phyloP scores from a whole-genome alignment of 1,284 basidiomycete species.

The Tylopilus sp. region DNA sequence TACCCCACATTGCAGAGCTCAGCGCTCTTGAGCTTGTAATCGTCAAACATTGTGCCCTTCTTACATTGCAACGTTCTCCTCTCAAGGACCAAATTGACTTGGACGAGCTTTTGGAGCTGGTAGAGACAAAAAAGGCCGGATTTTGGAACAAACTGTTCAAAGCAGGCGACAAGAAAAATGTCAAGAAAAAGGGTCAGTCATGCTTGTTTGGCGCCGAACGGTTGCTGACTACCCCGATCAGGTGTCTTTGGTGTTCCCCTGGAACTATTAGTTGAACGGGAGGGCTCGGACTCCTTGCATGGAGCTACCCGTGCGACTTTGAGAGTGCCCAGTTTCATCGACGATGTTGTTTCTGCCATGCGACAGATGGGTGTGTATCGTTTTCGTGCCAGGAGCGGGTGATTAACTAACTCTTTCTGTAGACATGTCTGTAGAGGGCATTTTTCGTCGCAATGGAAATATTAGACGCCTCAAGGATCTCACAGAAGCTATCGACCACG shows the following conservation, averaged over 20 bases:
- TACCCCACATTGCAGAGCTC: constrained; percentile 83
- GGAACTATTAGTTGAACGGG: constrained; percentile 91
- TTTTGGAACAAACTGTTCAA: constrained; percentile 99
- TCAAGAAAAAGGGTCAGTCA: constrained; percentile 78
- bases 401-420: constrained; percentile 7
- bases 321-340: constrained; percentile 94
- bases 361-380: constrained; percentile 88
- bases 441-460: constrained; percentile 98
- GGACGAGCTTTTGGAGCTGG: constrained; percentile 91
- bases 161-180: constrained; percentile 82
- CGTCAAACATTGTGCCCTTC: constrained; percentile 88
- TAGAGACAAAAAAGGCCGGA: constrained; percentile 90
- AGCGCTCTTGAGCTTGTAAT: constrained; percentile 84
- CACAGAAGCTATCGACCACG: constrained; percentile 90
- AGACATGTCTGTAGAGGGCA: constrained; percentile 99
- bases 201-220: constrained; percentile 1
- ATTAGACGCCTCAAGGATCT: constrained; percentile 90
- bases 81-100: constrained; percentile 82
- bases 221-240: constrained; percentile 20
- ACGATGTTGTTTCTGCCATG: constrained; percentile 98
- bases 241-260: constrained; percentile 92
- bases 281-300: constrained; percentile 90
- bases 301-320: constrained; percentile 85
- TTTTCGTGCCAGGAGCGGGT: constrained; percentile 3
- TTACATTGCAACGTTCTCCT: constrained; percentile 73